Conservation (phyloP, 2,329 filamentous ascomycete species). For the Fusarium sp. region DNA sequence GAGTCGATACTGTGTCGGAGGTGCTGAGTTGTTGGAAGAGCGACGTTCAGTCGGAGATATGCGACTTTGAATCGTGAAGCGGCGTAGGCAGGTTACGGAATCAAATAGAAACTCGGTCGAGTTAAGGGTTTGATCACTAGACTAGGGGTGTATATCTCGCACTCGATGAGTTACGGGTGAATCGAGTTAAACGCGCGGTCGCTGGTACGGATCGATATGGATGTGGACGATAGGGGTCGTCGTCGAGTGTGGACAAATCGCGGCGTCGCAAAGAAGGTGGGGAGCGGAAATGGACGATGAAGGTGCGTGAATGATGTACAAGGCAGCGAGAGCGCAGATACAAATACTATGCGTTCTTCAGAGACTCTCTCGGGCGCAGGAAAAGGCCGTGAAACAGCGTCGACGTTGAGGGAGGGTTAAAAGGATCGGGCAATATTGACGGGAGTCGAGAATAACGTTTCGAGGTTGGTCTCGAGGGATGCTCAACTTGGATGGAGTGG, state of each 20-base stretch:
- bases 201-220: conserved; percentile 1
- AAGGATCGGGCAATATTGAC: conserved; percentile 15
- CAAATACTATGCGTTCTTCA: not conserved
- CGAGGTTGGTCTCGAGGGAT: conserved; percentile 33
- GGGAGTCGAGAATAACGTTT: conserved; percentile 31
- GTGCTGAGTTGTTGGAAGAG: not conserved
- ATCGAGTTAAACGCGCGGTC: not conserved
- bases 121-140: not conserved
- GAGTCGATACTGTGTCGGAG: not conserved
- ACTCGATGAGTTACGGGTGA: not conserved
- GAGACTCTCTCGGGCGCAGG: not conserved
- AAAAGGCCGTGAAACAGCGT: conserved; percentile 1
- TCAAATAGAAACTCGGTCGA: not conserved
- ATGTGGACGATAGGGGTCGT: conserved; percentile 20
- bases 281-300: conserved; percentile 7
- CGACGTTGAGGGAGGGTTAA: not conserved
- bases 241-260: conserved; percentile 21
- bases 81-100: conserved; percentile 6
- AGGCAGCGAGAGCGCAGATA: not conserved
- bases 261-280: conserved; percentile 31
- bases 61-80: conserved; percentile 6
- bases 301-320: not conserved
- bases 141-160: not conserved
- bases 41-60: not conserved
- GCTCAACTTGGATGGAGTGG: conserved; percentile 2